Conservation (phyloP, 495 filamentous ascomycete genomes). For the Lasiosphaeria miniovina region DNA sequence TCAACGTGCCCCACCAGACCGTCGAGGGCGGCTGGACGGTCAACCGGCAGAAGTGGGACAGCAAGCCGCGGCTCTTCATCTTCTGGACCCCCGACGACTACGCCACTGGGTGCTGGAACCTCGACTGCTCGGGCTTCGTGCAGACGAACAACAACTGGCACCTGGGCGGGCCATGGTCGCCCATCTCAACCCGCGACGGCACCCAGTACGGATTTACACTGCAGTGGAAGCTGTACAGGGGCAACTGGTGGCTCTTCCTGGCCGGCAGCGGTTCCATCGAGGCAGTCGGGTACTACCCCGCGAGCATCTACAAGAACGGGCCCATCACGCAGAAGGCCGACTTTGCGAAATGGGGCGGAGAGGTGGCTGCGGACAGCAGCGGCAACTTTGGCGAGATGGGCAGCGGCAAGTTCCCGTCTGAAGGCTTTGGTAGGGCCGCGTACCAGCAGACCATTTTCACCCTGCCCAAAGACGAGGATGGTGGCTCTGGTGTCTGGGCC, state of each 20-base stretch:
- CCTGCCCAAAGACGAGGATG: neutral
- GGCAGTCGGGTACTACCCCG: neutral
- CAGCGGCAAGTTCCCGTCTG: neutral
- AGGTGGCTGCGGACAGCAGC: neutral
- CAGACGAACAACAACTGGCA: neutral
- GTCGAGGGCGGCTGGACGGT: conserved; percentile 2
- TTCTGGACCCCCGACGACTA: neutral
- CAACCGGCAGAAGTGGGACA: neutral
- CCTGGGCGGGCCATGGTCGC: neutral
- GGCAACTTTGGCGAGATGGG: neutral
- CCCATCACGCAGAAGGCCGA: neutral
- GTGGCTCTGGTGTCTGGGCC: neutral
- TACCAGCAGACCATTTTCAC: neutral
- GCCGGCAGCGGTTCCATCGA: neutral
- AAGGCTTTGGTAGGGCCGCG: neutral
- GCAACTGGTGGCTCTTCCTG: conserved; percentile 2
- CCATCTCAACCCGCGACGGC: neutral
- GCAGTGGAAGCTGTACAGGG: conserved; percentile 1
- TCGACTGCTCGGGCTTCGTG: neutral
- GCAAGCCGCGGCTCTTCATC: neutral
- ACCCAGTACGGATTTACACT: neutral
- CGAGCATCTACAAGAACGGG: neutral
- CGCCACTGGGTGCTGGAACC: neutral
- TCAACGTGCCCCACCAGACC: neutral
- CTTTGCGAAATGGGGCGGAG: neutral